Conservation (phyloP, 2,329 filamentous ascomycete species). For the Ascomycota sp. region DNA sequence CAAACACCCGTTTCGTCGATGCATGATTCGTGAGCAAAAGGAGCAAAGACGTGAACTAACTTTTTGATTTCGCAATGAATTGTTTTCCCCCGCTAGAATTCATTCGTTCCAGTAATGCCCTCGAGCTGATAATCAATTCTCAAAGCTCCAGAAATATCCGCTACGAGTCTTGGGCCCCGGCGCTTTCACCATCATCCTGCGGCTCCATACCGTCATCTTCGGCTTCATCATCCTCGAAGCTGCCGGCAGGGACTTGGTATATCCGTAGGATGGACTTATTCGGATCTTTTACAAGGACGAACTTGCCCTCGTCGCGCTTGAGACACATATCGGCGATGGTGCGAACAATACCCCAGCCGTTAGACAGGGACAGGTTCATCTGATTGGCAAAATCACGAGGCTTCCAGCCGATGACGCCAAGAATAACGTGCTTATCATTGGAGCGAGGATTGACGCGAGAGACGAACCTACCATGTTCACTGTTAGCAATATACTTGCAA, state of each 20-base stretch:
- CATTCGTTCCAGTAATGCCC: too few relatives aligned
- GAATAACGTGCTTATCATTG: slow-evolving; percentile 81
- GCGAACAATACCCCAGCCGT: slow-evolving; percentile 96
- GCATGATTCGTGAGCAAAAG: too few relatives aligned
- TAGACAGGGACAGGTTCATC: slow-evolving; percentile 93
- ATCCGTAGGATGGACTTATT: slow-evolving; percentile 89
- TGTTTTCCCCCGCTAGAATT: too few relatives aligned
- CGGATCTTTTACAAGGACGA: slow-evolving; percentile 12
- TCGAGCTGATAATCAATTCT: background rate
- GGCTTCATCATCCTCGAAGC: slow-evolving; percentile 77
- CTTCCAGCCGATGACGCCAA: slow-evolving; percentile 94
- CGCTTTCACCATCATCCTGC: slow-evolving; percentile 8
- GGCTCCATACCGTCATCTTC: slow-evolving; percentile 33
- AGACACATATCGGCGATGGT: slow-evolving; percentile 92
- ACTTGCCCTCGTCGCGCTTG: slow-evolving; percentile 42
- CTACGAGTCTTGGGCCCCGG: slow-evolving; percentile 8
- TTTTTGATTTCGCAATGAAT: too few relatives aligned
- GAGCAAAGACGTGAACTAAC: too few relatives aligned
- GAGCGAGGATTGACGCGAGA: slow-evolving; percentile 81
- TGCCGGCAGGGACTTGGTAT: slow-evolving; percentile 71
- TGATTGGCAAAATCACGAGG: slow-evolving; percentile 87
- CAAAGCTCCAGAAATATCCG: slow-evolving; percentile 5
- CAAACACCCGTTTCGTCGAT: too few relatives aligned
- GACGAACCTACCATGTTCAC: slow-evolving; percentile 45
- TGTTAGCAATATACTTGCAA: background rate